phyloP scores from a whole-genome alignment of 1,139 yeast species.

The Nakaseomyces glabratus region DNA sequence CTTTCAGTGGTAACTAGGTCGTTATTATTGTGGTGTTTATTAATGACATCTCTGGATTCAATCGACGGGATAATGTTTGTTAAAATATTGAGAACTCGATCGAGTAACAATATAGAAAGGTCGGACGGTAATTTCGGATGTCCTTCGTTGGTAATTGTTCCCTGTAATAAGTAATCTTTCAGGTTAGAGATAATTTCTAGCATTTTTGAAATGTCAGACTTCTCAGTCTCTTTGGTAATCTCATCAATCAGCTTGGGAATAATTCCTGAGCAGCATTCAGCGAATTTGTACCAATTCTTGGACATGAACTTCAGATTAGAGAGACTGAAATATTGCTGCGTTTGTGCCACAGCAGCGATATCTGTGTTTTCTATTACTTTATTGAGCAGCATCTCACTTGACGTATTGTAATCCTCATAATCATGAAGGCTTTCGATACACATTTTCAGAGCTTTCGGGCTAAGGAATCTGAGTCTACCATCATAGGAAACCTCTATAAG shows the following conservation, averaged over 20 bases:
- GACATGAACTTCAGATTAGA: conserved; percentile 9
- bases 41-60: not conserved
- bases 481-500: conserved; percentile 2
- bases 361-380: not conserved
- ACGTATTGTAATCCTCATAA: conserved; percentile 1
- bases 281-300: conserved; percentile 14
- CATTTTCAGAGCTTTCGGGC: not conserved
- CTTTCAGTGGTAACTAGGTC: conserved; percentile 1
- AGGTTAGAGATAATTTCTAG: conserved; percentile 1
- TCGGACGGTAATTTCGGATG: not conserved
- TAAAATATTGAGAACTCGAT: not conserved
- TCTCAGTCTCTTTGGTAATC: not conserved
- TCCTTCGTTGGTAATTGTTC: conserved; percentile 1
- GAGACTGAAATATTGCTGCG: conserved; percentile 2
- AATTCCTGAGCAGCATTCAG: not conserved
- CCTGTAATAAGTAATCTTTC: conserved; percentile 3
- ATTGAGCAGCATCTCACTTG: conserved; percentile 4
- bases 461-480: not conserved
- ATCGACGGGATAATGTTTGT: conserved; percentile 1
- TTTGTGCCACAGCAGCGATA: conserved; percentile 8
- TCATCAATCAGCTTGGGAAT: not conserved
- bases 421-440: not conserved
- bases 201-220: not conserved
- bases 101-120: not conserved
- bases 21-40: conserved; percentile 2